Evolutionary conservation across 257 asterid species (phyloP), one percentile per base, ranked within the genome.

Genomic region (Gentiana straminea): DNA sequence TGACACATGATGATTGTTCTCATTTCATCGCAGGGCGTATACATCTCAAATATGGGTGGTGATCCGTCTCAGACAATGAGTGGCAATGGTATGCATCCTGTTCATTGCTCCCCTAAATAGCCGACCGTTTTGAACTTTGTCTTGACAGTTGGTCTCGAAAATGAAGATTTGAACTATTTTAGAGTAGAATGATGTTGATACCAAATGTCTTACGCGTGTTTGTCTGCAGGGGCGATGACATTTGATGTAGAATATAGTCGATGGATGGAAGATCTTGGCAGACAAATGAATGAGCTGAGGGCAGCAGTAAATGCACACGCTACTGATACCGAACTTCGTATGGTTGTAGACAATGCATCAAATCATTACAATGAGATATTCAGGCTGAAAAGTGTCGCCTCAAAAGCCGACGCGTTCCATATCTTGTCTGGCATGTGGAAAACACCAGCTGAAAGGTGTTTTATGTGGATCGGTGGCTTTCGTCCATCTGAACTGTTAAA

Each of bases 361-460:
- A 58, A 81, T 2, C 94, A 87, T 58, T 91, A 73, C 63, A 72
- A 84, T 39, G 86, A 83, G 41, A 72, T 91, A 63, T 91, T 87
- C 76, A 81, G 81, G 82, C 78, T 87, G 77, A 87, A 91, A 80
- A 82, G 80, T 12, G 79, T 74, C 39, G 94, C 95, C 57, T 92
- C 96, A 45, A 91, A 91, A 73, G 86, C 71, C 0, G 98, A 91
- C 35, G 96, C 78, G 1, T 91, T 91, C 78, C 98, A 91, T 84
- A 82, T 91, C 74, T 83, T 91, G 73, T 87, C 96, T 0, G 98
- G 98, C 68, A 91, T 91, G 95, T 91, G 98, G 98, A 91, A 91
- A 72, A 87, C 96, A 51, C 98, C 95, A 1, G 93, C 95, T 1
- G 98, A 91, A 55, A 76, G 96, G 82, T 91, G 96, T 59, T 91